These are phyloP conservation scores for Filobasidium uniguttulatum DNA, from an alignment of 1,284 basidiomycete genomes.

Conservation along the genomic window DNA sequence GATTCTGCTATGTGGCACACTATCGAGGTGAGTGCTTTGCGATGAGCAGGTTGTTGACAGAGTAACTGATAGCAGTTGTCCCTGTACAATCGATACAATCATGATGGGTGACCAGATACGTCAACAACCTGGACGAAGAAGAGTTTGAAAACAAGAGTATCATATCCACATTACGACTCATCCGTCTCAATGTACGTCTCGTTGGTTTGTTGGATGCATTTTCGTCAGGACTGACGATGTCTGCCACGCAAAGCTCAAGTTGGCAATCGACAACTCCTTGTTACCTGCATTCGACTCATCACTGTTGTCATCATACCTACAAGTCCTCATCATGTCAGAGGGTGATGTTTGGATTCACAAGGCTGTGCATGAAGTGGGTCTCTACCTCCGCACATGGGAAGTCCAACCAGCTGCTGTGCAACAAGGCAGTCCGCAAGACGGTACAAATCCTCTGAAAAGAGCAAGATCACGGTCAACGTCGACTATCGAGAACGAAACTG, in stretches of 20 bases:
- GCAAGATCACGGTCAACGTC: neutral
- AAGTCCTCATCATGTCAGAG: slow-evolving; percentile 39
- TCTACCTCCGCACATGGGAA: slow-evolving; percentile 22
- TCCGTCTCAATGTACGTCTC: slow-evolving; percentile 29
- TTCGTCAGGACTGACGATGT: neutral
- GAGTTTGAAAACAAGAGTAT: slow-evolving; percentile 34
- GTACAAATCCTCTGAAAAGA: neutral
- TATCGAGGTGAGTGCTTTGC: slow-evolving; percentile 26
- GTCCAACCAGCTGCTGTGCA: neutral
- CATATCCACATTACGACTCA: slow-evolving; percentile 27
- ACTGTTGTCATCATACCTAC: slow-evolving; percentile 35
- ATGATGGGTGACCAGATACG: no score
- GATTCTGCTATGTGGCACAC: slow-evolving; percentile 32
- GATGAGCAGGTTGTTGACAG: no score
- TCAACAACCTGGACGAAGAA: slow-evolving; percentile 33
- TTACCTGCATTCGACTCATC: slow-evolving; percentile 24
- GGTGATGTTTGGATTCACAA: slow-evolving; percentile 32
- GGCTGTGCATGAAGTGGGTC: slow-evolving; percentile 27
- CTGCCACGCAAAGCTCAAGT: slow-evolving; percentile 33
- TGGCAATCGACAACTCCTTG: slow-evolving; percentile 36
- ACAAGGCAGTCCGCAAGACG: neutral
- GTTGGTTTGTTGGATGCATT: neutral
- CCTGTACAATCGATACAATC: no score
- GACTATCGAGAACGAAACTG: neutral
- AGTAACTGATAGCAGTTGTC: no score